Conservation (phyloP, 345 rosid genomes). For the Schrenkiella parvula region DNA sequence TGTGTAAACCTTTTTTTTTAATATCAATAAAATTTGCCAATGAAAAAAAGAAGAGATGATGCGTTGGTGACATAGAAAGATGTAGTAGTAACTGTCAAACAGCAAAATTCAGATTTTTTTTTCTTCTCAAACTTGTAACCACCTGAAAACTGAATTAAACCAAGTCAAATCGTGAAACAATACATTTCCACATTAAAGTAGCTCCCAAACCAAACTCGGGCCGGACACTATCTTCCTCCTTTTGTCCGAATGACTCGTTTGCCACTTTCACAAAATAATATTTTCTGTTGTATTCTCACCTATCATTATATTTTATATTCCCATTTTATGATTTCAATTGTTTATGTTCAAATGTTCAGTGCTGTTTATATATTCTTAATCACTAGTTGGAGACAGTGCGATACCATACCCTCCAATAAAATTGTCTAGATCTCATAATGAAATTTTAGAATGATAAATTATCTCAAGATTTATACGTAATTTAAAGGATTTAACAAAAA, state of each 20-base stretch:
- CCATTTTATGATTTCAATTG: neutral
- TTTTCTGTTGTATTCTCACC: neutral
- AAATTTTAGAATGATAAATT: neutral
- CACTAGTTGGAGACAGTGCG: neutral
- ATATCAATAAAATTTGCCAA: too few species aligned
- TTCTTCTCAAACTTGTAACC: neutral
- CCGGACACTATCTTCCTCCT: neutral
- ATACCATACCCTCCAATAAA: neutral
- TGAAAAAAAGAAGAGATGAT: too few species aligned
- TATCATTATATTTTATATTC: neutral
- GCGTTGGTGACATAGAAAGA: neutral
- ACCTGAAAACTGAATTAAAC: neutral
- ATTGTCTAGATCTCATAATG: too few species aligned
- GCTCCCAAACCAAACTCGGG: neutral
- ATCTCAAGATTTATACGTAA: neutral
- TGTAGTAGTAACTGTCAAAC: neutral
- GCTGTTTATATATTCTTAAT: neutral
- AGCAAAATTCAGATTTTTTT: neutral
- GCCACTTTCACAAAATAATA: neutral
- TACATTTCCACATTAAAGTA: neutral
- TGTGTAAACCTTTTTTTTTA: too few species aligned
- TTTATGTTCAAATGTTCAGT: neutral
- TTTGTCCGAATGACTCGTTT: neutral
- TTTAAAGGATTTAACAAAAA: neutral
- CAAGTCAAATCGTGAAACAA: neutral